phyloP scores from a whole-genome alignment of 163 green algal species.

The Scenedesmus sp. region DNA sequence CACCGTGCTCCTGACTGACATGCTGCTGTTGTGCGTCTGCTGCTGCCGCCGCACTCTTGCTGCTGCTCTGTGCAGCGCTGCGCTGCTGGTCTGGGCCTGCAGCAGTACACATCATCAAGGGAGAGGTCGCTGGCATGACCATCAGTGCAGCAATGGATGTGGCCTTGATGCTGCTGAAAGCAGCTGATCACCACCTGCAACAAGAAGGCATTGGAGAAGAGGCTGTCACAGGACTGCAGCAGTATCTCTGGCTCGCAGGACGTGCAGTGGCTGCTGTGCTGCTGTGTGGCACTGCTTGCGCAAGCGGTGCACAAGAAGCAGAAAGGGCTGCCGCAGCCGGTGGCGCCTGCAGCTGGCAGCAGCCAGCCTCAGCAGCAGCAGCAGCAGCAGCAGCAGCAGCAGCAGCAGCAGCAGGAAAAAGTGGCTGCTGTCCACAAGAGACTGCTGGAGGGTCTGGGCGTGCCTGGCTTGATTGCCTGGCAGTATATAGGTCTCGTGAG shows the following conservation, averaged over 20 bases:
- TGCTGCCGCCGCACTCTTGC: neutral
- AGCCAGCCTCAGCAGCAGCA: neutral
- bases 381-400: neutral
- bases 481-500: neutral
- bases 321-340: neutral
- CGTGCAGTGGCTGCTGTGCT: conserved; percentile 2
- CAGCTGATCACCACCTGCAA: too few species aligned
- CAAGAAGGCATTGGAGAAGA: neutral
- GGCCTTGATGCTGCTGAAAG: neutral
- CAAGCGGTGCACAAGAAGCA: neutral
- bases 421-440: neutral
- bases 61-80: neutral
- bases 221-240: too few species aligned
- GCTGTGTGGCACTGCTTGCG: neutral
- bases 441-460: neutral
- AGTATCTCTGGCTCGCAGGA: too few species aligned
- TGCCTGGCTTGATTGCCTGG: neutral
- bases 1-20: neutral
- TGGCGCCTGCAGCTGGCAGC: neutral
- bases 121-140: neutral
- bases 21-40: neutral
- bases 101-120: neutral
- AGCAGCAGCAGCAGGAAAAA: neutral
- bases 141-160: neutral
- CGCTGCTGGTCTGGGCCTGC: neutral